These are phyloP conservation scores for Blumeriella jaapii DNA, from an alignment of 2,329 filamentous ascomycete genomes.

Conservation along the genomic window DNA sequence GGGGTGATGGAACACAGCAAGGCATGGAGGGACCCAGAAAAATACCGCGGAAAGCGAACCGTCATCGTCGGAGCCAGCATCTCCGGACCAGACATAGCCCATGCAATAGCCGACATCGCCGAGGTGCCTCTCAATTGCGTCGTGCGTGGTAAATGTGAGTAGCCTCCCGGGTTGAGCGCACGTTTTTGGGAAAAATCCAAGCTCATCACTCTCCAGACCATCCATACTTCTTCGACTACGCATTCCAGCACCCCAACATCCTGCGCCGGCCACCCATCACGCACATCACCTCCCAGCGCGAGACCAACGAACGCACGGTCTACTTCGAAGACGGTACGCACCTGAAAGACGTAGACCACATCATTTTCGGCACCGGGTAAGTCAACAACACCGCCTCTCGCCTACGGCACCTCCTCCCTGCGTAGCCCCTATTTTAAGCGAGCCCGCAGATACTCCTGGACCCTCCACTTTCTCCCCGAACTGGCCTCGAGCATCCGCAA, in stretches of 20 bases:
- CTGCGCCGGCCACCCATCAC: conserved; percentile 36
- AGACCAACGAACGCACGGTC: conserved; percentile 31
- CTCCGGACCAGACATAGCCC: conserved; percentile 50
- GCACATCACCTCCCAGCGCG: conserved; percentile 28
- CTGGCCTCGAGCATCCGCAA: conserved; percentile 35
- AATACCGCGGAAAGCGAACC: conserved; percentile 42
- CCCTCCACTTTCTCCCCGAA: conserved; percentile 45
- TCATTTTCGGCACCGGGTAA: conserved; percentile 53
- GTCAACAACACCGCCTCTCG: not conserved
- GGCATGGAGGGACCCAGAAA: conserved; percentile 52
- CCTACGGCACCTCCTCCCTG: too few relatives aligned
- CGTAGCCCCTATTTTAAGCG: not conserved
- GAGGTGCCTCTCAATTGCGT: conserved; percentile 40
- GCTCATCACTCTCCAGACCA: not conserved
- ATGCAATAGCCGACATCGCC: conserved; percentile 37
- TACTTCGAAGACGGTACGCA: conserved; percentile 44
- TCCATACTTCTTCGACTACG: conserved; percentile 34
- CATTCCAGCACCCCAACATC: conserved; percentile 48
- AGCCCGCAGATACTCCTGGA: conserved; percentile 40
- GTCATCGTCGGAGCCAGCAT: conserved; percentile 53
- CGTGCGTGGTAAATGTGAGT: conserved; percentile 34
- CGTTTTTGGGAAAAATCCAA: not conserved
- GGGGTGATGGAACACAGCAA: conserved; percentile 56
- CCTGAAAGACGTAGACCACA: conserved; percentile 43
- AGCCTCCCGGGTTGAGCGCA: too few relatives aligned